Base-by-base conservation (phyloP, 306 rosid species). In the Canavalia gladiata region DNA sequence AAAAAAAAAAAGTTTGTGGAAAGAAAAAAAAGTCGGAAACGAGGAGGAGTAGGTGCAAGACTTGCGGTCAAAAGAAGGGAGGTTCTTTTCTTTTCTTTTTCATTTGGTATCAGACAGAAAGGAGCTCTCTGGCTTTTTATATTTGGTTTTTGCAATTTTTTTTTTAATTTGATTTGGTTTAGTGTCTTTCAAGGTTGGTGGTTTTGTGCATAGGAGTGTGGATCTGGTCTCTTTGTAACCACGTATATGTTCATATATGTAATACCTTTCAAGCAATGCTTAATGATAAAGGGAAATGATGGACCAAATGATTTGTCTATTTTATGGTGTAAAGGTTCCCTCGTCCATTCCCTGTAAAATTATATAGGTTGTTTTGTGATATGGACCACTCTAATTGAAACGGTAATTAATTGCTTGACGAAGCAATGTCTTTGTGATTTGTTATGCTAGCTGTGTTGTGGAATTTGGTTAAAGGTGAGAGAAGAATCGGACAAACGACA, bases 121-220 rank as follows among this genome's bases (percentile, higher is more conserved):
- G 55, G 46, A 54, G 57, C 67, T 34, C 50, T 56, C 31, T 28
- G 30, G 13, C 42, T 41, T 46, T 3, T 25, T 42, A 13, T 10
- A 0, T 0, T 18, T 6, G 1, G 33, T 18, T 69, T 68, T 30
- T 18, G 34, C 5, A 4, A 35, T 28, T 2, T 35, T 34, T 46
- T 8, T 57, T 55, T 76, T 62, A 33, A 10, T 10, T 0, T 4
- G 2, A 4, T 8, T 12, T 46, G 34, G 7, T 39, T 50, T 47
- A 49, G 37, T 2, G 9, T 72, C 2, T 63, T 18, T 42, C 62
- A 81, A 73, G 81, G 59, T 63, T 30, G 76, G 12, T 33, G 82
- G 65, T 55, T 70, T 10, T 80, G 25, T 43, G 37, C 1, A 43
- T 47, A 51, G 0, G 35, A 11, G 58, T 54, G 5, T 64, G 67